Base-by-base conservation (phyloP, 179 eudicot species). In the Sideroxylon spinosum region DNA sequence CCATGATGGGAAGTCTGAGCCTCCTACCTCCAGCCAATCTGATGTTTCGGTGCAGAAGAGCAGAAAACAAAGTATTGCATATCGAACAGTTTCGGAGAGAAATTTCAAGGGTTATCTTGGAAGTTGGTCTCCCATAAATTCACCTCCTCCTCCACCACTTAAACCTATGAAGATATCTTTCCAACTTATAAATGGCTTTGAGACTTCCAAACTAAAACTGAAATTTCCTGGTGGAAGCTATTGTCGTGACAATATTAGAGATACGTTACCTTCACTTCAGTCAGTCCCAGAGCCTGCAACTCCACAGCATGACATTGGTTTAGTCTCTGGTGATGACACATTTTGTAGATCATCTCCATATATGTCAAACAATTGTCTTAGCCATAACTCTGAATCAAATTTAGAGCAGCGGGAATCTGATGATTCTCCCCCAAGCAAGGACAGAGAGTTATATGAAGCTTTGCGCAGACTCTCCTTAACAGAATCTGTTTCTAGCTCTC, bases 121-220 rank as follows among this genome's bases (percentile, higher is more conserved):
- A 73, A 70, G 52, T 57, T 73, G 72, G 28, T 84, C 89, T 79
- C 87, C 89, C 1, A 64, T 82, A 60, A 66, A 53, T 64, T 92
- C 92, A 62, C 93, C 98, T 20, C 88, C 92, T 46, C 93, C 99
- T 57, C 99, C 99, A 20, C 97, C 98, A 20, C 92, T 96, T 79
- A 88, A 90, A 88, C 98, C 88, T 83, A 92, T 96, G 92, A 94
- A 89, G 81, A 91, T 96, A 79, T 92, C 97, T 66, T 90, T 96
- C 86, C 96, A 89, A 68, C 97, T 97, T 59, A 77, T 86, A 59
- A 83, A 85, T 81, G 87, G 92, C 19, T 85, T 81, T 73, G 93
- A 90, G 76, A 80, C 87, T 70, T 85, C 93, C 64, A 90, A 85
- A 76, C 86, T 94, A 57, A 90, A 91, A 71, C 85, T 96, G 78